These are phyloP conservation scores for Nigrograna mackinnonii DNA, from an alignment of 2,329 filamentous ascomycete species.

Conservation along the genomic window DNA sequence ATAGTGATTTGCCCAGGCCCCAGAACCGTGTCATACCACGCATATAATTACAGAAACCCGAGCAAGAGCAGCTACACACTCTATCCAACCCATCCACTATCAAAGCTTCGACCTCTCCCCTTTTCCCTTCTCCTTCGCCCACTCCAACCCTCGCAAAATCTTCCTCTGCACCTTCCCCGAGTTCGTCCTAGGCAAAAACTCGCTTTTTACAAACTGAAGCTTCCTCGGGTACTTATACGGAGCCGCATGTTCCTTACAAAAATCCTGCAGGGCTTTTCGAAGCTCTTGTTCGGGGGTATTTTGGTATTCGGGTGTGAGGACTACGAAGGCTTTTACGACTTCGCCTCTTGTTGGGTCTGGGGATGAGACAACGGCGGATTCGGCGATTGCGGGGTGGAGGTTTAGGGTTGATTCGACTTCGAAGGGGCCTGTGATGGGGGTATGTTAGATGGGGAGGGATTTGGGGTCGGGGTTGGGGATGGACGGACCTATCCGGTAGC, in stretches of 20 bases:
- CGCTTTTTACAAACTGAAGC: constrained; percentile 3
- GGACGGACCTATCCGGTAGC: constrained; percentile 7
- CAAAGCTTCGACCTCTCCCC: neutral
- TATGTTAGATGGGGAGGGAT: neutral
- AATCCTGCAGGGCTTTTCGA: constrained; percentile 5
- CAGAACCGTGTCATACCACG: no score
- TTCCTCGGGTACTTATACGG: constrained; percentile 12
- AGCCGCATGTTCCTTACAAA: constrained; percentile 9
- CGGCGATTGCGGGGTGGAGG: constrained; percentile 8
- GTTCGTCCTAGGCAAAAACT: constrained; percentile 5
- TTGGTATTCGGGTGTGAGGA: constrained; percentile 5
- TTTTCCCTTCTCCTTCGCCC: neutral
- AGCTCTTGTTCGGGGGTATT: constrained; percentile 2
- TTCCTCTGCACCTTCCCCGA: constrained; percentile 9
- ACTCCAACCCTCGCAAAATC: neutral
- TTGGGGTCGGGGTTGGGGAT: no score
- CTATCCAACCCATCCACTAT: no score
- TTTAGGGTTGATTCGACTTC: constrained; percentile 10
- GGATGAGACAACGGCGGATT: constrained; percentile 8
- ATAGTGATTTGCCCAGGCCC: no score
- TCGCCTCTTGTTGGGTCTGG: constrained; percentile 9
- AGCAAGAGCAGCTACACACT: no score
- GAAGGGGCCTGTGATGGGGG: constrained; percentile 6
- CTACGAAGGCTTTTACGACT: constrained; percentile 11
- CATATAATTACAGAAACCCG: no score